Evolutionary conservation across 108 stramenopile species (phyloP), one percentile per base, ranked within the genome.

Genomic region (Stephanodiscus minutulus): DNA sequence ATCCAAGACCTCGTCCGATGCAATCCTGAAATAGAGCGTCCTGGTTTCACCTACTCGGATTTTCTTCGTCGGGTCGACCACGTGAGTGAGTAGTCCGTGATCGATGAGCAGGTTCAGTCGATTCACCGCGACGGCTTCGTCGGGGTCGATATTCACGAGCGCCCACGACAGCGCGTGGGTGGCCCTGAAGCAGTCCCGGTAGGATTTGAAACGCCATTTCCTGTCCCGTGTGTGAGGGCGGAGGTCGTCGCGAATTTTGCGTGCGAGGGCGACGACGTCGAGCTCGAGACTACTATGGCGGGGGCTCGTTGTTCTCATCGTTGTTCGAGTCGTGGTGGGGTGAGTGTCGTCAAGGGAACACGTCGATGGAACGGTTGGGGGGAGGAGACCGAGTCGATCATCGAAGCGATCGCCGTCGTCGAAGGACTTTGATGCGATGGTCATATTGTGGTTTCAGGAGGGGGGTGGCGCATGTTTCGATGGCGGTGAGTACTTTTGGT

Each of bases 181-280:
- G 31, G 72, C 35, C n/a, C 48, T 61, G 50, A 82, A 82, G 35
- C 82, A 82, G 17, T 68, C 20, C 17, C 33, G 28, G 46, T 82
- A 82, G 10, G 73, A 60, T 59, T 79, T 79, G 61, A 78, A 74
- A 17, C 72, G 66, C 73, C 77, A 82, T n/a, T 41, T 64, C 56
- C 82, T 43, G 36, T 82, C 82, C 63, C 64, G 69, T 2, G 73
- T 79, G 22, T 72, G 73, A 0, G 22, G 20, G 18, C 60, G 53
- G 12, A 82, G 49, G 25, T 50, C 81, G 47, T 56, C 12, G 43
- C 68, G 57, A 50, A 82, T 72, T 7, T 52, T 28, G 17, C 29
- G 24, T 25, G 79, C 72, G 18, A 80, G 72, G 39, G 12, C 21
- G 5, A 62, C 24, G 25, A 61, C 56, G 61, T 36, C 39, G 53